Percentiles rank a stretch among this genome's conserved stretches.
phyloP scores from a whole-genome alignment of 345 rosid species.

The Lumnitzera littorea region DNA sequence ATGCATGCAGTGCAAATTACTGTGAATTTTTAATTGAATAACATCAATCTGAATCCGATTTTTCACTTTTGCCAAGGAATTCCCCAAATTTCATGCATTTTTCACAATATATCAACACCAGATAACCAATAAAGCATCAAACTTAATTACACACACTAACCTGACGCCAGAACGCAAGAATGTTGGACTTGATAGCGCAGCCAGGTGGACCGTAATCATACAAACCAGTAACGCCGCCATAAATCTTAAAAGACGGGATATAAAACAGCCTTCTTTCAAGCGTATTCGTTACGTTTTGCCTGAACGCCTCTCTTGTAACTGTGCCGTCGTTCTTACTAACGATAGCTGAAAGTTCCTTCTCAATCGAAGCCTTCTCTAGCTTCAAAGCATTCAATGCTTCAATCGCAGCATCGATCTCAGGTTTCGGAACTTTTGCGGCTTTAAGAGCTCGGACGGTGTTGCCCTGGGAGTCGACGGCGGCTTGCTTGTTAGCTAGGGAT shows the following conservation, averaged over 20 bases:
- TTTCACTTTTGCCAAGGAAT: background rate
- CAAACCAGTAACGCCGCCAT: constrained; percentile 88
- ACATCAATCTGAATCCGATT: too few relatives aligned
- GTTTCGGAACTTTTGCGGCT: constrained; percentile 45
- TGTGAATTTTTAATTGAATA: too few relatives aligned
- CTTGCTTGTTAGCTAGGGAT: constrained; percentile 46
- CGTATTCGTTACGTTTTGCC: constrained; percentile 64
- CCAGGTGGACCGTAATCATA: constrained; percentile 96
- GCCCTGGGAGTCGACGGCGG: constrained; percentile 68
- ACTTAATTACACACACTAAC: constrained; percentile 21
- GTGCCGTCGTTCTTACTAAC: constrained; percentile 36
- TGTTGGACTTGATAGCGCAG: constrained; percentile 75
- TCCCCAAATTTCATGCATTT: background rate
- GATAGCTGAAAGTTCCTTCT: constrained; percentile 57
- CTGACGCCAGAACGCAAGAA: constrained; percentile 93
- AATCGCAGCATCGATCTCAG: constrained; percentile 68
- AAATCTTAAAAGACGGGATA: constrained; percentile 82
- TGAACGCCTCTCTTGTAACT: constrained; percentile 62
- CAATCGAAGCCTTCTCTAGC: constrained; percentile 62
- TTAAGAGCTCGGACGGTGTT: constrained; percentile 70
- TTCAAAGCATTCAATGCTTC: constrained; percentile 53
- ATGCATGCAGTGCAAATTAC: too few relatives aligned
- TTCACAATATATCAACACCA: background rate
- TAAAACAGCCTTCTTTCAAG: constrained; percentile 78
- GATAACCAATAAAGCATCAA: background rate